Evolutionary conservation across 2,329 filamentous ascomycete species (phyloP), one percentile per base, ranked within the genome.

Genomic region (Fusarium udum): DNA sequence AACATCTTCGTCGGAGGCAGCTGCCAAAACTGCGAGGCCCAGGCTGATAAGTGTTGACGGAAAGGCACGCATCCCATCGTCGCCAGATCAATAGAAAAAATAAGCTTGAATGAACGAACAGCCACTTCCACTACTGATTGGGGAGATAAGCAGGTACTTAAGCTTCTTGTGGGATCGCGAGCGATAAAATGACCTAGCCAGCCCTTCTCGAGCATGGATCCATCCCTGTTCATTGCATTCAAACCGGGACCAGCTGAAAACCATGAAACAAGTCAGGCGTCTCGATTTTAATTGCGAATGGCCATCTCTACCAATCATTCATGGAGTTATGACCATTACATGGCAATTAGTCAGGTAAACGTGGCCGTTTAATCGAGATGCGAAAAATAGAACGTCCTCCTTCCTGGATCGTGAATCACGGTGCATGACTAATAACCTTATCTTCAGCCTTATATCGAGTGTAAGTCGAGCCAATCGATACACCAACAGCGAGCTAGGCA

Each of bases 171-270:
- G 26, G 13, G 39, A 45, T 55, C 34, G 13, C 39, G 28, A 48
- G 42, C 12, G 14, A 48, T 63, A 36, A 18, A 69, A 70, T 61
- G 61, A 57, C 49, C 61, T 36, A n/a, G 39, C 59, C 46, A 61
- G 51, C 53, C 53, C 53, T 69, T 66, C 39, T 40, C 2, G 31
- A 40, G 58, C 64, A 72, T 70, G 55, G 56, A 65, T 69, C 45
- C 18, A 70, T 52, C 64, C 64, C n/a, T 72, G 64, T 32, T 32
- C 69, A 63, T 26, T 61, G 34, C 64, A 69, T 63, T 18, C 34
- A 28, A 45, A 40, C 34, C 63, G 46, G 42, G 42, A 39, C 26
- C 36, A 64, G 69, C 63, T 72, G 37, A 24, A 58, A 49, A 22
- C 13, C 36, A 37, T 49, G 65, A 64, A 64, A 64, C 65, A 16